Conservation (phyloP, 345 rosid genomes). For the Zanthoxylum bungeanum region DNA sequence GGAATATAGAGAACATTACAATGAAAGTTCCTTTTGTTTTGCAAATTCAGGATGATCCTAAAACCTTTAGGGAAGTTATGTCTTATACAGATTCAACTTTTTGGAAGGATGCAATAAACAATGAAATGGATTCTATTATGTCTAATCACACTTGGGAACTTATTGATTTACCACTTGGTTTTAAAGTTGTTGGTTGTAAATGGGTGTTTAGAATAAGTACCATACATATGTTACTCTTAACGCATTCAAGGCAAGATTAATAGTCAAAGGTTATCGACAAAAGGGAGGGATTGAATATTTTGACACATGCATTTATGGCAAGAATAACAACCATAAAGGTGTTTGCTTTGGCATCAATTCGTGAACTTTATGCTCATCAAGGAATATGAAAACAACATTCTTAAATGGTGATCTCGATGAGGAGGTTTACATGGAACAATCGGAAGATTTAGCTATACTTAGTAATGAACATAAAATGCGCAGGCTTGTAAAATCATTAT, state of each 20-base stretch:
- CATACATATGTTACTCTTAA: neutral
- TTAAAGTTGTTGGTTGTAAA: conserved; percentile 2
- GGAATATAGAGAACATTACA: neutral
- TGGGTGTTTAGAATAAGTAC: conserved; percentile 3
- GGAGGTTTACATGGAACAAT: too few relatives aligned
- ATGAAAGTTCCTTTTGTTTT: neutral
- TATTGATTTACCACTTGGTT: neutral
- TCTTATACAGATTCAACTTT: neutral
- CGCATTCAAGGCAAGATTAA: neutral
- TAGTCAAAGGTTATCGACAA: conserved; percentile 8
- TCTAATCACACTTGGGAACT: conserved; percentile 5
- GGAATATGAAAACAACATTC: too few relatives aligned
- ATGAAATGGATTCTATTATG: conserved; percentile 10
- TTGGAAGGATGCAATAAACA: conserved; percentile 13
- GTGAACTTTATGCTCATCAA: too few relatives aligned
- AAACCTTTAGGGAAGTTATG: neutral
- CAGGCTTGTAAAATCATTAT: too few relatives aligned
- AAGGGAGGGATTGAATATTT: conserved; percentile 2
- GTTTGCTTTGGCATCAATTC: too few relatives aligned
- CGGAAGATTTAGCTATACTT: too few relatives aligned
- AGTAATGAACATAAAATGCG: too few relatives aligned
- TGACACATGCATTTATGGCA: conserved; percentile 3
- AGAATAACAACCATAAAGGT: too few relatives aligned
- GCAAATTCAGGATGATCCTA: neutral
- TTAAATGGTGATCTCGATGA: too few relatives aligned